Evolutionary conservation across 2,329 filamentous ascomycete genomes (phyloP), one percentile per base, ranked within the genome.

Genomic region (Aspergillus sp.): DNA sequence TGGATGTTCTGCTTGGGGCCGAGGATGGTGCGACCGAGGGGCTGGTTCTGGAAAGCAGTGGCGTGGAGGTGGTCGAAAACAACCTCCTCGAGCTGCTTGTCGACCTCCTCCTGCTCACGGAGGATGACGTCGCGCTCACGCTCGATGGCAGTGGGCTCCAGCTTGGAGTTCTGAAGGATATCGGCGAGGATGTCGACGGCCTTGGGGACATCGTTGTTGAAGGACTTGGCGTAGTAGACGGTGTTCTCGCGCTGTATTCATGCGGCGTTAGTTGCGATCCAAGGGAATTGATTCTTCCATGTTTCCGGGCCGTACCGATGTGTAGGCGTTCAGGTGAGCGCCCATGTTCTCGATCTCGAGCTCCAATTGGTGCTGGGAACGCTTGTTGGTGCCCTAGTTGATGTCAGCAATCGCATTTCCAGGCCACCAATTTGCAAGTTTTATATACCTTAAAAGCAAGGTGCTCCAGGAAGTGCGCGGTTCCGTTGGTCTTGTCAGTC

Each of bases 281-380:
- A 58, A 39, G 41, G 32, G 12, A 5, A 54, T 56, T 64, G 66
- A 49, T 60, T 65, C 62, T 57, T 58, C 52, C 51, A 45, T 61
- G 48, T 56, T 65, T 66, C 68, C 69, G 66, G 67, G 58, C 71
- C 90, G 75, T 88, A 97, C 93, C 84, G 94, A 98, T 74, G 95
- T 99, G 85, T 99, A 99, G 79, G 95, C 95, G 82, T 99, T 99
- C 73, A 99, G 87, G 84, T 99, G 95, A 68, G 92, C 95, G 79
- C 95, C 95, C 91, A 99, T 97, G 84, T 99, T 99, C 87, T 99
- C 95, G 76, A 99, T 98, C 85, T 99, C 95, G 68, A 99, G 89
- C 85, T 99, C 95, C 78, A 99, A 86, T 84, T 99, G 95, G 79
- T 96, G 91, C 82, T 99, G 95, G 68, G 91, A 92, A 81, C 95